Evolutionary conservation across 768 basidiomycete species (phyloP).

Genomic region (Boletus pseudopeckii): DNA sequence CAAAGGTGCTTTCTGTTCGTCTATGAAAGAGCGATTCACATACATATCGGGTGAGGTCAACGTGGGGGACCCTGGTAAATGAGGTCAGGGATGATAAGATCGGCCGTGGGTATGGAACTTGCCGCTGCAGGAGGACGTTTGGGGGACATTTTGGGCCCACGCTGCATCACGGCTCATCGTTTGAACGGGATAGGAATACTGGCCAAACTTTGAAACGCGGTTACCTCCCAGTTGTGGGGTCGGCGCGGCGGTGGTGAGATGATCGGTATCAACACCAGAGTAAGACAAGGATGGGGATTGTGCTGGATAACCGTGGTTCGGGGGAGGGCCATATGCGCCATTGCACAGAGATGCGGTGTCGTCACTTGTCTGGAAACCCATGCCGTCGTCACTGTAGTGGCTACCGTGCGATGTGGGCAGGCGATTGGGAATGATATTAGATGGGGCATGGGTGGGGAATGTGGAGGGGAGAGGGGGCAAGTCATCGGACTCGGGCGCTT

Average conservation of each 20-base stretch:
- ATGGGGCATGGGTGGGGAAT: conserved; percentile 34
- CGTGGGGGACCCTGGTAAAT: conserved; percentile 57
- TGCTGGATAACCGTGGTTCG: conserved; percentile 38
- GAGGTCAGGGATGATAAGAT: conserved; percentile 32
- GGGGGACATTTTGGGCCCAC: conserved; percentile 29
- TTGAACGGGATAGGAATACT: conserved; percentile 45
- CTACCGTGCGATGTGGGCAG: conserved; percentile 37
- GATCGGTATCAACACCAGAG: conserved; percentile 32
- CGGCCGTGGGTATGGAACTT: conserved; percentile 24
- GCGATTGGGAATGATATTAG: conserved; percentile 33
- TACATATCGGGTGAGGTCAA: conserved; percentile 46
- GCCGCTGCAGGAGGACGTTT: conserved; percentile 32
- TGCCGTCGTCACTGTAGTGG: conserved; percentile 38
- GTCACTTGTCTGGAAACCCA: conserved; percentile 50
- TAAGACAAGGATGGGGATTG: conserved; percentile 49
- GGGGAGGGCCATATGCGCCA: conserved; percentile 42
- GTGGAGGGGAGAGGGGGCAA: conserved; percentile 47
- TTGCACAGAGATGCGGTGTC: conserved; percentile 43
- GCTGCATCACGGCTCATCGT: conserved; percentile 30
- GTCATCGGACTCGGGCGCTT: conserved; percentile 51
- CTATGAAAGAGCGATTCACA: conserved; percentile 42
- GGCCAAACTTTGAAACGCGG: conserved; percentile 50
- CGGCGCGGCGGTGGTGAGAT: conserved; percentile 21
- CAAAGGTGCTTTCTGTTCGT: conserved; percentile 56
- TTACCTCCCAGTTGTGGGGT: conserved; percentile 35